Percentiles rank a stretch among this genome's conserved stretches.
Evolutionary conservation across 2,329 filamentous ascomycete species (phyloP).

Genomic region (Arthroderma uncinatum): DNA sequence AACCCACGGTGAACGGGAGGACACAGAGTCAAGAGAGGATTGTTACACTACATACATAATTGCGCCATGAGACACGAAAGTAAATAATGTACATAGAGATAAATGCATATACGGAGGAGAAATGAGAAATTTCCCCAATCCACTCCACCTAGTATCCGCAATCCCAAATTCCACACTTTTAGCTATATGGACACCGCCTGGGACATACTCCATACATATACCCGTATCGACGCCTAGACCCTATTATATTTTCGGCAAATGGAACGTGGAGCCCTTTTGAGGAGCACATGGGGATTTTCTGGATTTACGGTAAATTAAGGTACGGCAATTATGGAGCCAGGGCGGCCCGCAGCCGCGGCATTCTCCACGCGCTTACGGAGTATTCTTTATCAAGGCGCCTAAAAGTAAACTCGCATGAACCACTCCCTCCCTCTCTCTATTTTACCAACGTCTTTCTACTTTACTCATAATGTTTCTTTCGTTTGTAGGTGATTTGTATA

Average conservation of each 20-base stretch:
- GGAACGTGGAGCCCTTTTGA: too few relatives aligned
- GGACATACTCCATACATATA: neutral
- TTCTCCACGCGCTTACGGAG: neutral
- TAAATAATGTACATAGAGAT: too few relatives aligned
- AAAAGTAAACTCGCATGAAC: too few relatives aligned
- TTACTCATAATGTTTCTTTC: too few relatives aligned
- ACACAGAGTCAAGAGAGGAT: neutral
- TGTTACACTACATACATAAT: neutral
- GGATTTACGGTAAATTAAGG: neutral
- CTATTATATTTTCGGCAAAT: too few relatives aligned
- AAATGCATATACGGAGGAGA: too few relatives aligned
- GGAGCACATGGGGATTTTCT: neutral
- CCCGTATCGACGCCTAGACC: too few relatives aligned
- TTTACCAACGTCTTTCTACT: too few relatives aligned
- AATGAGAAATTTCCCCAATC: too few relatives aligned
- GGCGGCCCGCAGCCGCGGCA: neutral
- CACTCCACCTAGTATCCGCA: neutral
- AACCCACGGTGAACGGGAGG: neutral
- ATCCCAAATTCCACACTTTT: neutral
- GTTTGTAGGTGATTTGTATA: too few relatives aligned
- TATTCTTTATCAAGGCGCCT: neutral
- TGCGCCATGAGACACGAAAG: neutral
- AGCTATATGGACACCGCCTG: too few relatives aligned
- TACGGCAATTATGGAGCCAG: neutral
- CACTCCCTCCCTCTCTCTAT: too few relatives aligned